A percentile compares a stretch with the other conserved stretches of the same genome.
phyloP scores from a whole-genome alignment of 768 basidiomycete genomes.

The Calocybe cyanea region DNA sequence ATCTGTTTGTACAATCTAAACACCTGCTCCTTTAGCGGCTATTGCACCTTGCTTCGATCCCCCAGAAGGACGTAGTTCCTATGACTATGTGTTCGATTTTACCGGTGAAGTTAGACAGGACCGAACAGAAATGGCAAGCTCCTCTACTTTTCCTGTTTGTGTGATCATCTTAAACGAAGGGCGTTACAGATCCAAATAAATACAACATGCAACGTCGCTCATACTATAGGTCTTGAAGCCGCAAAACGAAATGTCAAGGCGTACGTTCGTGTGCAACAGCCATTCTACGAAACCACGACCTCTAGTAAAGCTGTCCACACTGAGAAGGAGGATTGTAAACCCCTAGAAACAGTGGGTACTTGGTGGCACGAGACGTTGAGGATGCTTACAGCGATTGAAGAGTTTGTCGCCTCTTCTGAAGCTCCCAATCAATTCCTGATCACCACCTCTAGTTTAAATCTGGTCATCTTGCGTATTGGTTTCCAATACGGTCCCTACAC shows the following conservation, averaged over 20 bases:
- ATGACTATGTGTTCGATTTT: constrained; percentile 81
- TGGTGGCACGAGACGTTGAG: constrained; percentile 92
- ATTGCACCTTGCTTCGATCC: constrained; percentile 71
- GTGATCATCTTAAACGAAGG: constrained; percentile 8
- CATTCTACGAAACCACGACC: constrained; percentile 67
- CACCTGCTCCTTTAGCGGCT: constrained; percentile 41
- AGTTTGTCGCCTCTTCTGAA: constrained; percentile 38
- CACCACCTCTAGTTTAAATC: constrained; percentile 54
- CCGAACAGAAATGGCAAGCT: constrained; percentile 65
- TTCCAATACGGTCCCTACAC: constrained; percentile 82
- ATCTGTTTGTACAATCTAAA: constrained; percentile 7
- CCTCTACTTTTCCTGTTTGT: constrained; percentile 10
- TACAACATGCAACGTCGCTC: constrained; percentile 66
- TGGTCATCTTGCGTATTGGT: constrained; percentile 73
- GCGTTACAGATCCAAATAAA: constrained; percentile 67
- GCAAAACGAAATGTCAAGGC: constrained; percentile 76
- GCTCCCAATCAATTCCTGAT: constrained; percentile 11
- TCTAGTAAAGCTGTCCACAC: constrained; percentile 55
- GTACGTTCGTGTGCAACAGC: constrained; percentile 73
- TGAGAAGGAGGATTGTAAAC: constrained; percentile 75
- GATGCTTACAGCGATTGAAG: constrained; percentile 66
- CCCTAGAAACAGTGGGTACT: constrained; percentile 61
- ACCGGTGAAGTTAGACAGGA: constrained; percentile 78
- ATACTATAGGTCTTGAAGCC: constrained; percentile 70
- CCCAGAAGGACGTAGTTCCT: constrained; percentile 62